These are phyloP conservation scores for Gomphus bonarii DNA, from an alignment of 1,284 basidiomycete species.

Conservation along the genomic window DNA sequence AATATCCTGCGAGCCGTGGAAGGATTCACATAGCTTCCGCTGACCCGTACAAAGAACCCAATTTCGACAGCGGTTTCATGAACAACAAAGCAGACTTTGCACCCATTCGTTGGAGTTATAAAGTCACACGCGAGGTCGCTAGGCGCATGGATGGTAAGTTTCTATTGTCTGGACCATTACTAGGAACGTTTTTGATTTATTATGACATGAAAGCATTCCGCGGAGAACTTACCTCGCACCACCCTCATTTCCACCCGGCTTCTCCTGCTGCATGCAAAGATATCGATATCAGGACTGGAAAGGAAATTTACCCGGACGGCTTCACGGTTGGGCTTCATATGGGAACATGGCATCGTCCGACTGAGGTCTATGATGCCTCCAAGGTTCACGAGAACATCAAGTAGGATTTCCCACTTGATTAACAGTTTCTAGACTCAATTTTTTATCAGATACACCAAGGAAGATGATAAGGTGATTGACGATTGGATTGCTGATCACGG, in stretches of 20 bases:
- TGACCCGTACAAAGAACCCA: slow-evolving; percentile 53
- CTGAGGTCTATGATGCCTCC: slow-evolving; percentile 40
- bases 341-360: slow-evolving; percentile 56
- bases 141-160: slow-evolving; percentile 55
- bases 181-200: background rate
- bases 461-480: slow-evolving; percentile 61
- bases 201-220: slow-evolving; percentile 38
- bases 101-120: slow-evolving; percentile 68
- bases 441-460: slow-evolving; percentile 32
- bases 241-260: slow-evolving; percentile 62
- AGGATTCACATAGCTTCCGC: slow-evolving; percentile 56
- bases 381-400: slow-evolving; percentile 57
- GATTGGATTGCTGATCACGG: slow-evolving; percentile 42
- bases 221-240: slow-evolving; percentile 60
- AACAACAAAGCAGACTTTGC: slow-evolving; percentile 67
- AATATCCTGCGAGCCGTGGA: slow-evolving; percentile 59
- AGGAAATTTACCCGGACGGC: slow-evolving; percentile 46
- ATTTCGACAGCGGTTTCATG: slow-evolving; percentile 66
- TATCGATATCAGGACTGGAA: slow-evolving; percentile 60
- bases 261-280: slow-evolving; percentile 49
- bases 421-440: background rate
- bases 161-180: background rate
- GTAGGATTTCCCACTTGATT: slow-evolving; percentile 9
- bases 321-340: slow-evolving; percentile 65
- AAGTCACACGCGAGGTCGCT: slow-evolving; percentile 63